phyloP scores from a whole-genome alignment of 345 rosid genomes.

The Rhodamnia rubescens region DNA sequence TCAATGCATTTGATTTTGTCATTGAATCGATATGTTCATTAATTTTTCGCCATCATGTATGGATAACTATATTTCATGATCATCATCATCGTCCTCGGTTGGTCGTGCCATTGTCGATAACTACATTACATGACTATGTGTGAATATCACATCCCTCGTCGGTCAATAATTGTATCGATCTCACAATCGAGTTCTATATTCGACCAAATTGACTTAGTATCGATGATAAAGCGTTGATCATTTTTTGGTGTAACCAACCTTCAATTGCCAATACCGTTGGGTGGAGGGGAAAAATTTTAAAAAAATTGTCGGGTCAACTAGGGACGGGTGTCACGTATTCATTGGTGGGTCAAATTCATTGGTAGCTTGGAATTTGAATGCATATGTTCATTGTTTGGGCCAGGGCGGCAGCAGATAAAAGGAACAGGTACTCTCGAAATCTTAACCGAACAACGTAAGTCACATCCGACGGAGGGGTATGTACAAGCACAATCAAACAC shows the following conservation, averaged over 20 bases:
- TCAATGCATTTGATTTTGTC: background rate
- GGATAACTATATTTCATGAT: too few species aligned
- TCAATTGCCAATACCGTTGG: too few species aligned
- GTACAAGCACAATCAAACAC: background rate
- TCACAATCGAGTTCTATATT: too few species aligned
- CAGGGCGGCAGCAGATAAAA: too few species aligned
- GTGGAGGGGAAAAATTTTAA: background rate
- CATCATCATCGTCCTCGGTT: background rate
- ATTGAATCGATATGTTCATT: background rate
- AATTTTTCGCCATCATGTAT: background rate
- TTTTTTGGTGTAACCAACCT: too few species aligned
- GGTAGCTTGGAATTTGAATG: background rate
- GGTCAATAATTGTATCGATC: background rate
- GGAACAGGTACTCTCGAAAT: too few species aligned
- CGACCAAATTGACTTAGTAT: background rate
- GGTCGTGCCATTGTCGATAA: background rate
- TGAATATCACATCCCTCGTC: background rate
- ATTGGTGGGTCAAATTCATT: background rate
- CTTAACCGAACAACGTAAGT: too few species aligned
- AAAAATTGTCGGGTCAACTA: too few species aligned
- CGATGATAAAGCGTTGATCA: background rate
- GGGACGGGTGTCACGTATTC: background rate
- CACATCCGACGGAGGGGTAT: accelerated
- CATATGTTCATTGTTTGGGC: background rate
- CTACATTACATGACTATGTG: background rate